phyloP scores from a whole-genome alignment of 306 rosid genomes.

The Lotus japonicus region DNA sequence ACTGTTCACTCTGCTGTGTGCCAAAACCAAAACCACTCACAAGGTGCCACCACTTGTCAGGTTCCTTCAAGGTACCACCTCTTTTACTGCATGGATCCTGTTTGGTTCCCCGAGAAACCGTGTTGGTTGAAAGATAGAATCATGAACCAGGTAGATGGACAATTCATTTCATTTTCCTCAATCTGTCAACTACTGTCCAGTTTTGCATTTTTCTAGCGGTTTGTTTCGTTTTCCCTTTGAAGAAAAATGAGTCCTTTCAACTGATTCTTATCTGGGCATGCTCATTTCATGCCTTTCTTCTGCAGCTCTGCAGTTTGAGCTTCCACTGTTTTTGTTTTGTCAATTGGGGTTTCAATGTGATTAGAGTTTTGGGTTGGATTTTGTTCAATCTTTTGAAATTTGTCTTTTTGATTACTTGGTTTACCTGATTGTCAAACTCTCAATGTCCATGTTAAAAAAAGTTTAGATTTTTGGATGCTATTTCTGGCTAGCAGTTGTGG shows the following conservation, averaged over 20 bases:
- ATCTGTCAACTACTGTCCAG: neutral
- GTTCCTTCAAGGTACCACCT: slow-evolving; percentile 9
- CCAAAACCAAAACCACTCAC: slow-evolving; percentile 28
- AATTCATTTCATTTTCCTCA: neutral
- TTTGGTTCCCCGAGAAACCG: slow-evolving; percentile 39
- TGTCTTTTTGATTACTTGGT: neutral
- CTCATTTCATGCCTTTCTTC: slow-evolving; percentile 8
- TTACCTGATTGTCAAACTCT: neutral
- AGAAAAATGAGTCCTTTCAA: neutral
- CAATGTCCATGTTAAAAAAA: slow-evolving; percentile 4
- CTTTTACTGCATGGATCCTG: slow-evolving; percentile 7
- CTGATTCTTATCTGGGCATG: neutral
- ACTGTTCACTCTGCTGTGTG: slow-evolving; percentile 30
- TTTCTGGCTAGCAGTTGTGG: slow-evolving; percentile 8
- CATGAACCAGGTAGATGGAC: neutral
- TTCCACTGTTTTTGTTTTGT: neutral
- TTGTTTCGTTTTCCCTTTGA: neutral
- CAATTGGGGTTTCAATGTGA: slow-evolving; percentile 9
- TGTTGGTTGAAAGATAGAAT: slow-evolving; percentile 19
- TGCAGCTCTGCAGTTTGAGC: slow-evolving; percentile 1
- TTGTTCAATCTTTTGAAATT: slow-evolving; percentile 12
- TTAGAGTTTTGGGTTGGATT: slow-evolving; percentile 21
- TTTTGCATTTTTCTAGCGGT: too few relatives aligned
- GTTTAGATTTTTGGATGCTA: slow-evolving; percentile 20
- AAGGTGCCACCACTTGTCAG: slow-evolving; percentile 21